A percentile compares a stretch with the other conserved stretches of the same genome.
phyloP scores from a whole-genome alignment of 139 green algal genomes.

The Chlorella sp. region DNA sequence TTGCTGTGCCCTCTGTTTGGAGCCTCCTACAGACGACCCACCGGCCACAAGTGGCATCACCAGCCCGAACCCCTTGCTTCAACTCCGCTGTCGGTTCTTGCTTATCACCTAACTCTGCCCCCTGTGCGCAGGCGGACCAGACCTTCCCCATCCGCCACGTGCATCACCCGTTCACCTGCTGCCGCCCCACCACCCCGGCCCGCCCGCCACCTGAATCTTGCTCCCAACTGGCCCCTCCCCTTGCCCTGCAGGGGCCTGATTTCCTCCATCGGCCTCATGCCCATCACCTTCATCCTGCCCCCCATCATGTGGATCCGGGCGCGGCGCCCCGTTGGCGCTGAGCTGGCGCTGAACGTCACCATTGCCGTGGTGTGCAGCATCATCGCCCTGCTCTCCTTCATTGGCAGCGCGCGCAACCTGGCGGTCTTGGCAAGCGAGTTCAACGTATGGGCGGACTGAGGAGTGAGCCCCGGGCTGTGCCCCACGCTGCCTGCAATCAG shows the following conservation, averaged over 20 bases:
- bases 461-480: no score
- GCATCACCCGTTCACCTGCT: background rate
- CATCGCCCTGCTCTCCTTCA: slow-evolving; percentile 41
- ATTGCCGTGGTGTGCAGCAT: slow-evolving; percentile 43
- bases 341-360: slow-evolving; percentile 31
- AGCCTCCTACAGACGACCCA: no score
- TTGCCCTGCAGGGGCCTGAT: slow-evolving; percentile 22
- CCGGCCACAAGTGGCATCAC: no score
- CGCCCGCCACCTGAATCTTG: background rate
- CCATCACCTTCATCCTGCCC: slow-evolving; percentile 62
- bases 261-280: slow-evolving; percentile 30
- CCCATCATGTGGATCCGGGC: slow-evolving; percentile 51
- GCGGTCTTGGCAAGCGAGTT: slow-evolving; percentile 48
- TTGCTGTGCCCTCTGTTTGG: no score
- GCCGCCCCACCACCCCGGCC: background rate
- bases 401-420: slow-evolving; percentile 54
- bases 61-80: no score
- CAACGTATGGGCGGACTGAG: background rate
- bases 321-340: slow-evolving; percentile 17
- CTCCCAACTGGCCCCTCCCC: background rate
- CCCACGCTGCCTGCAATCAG: no score
- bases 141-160: no score
- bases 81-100: no score
- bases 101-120: no score
- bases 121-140: no score